Conservation (phyloP, 805 yeast genomes). For the Candida glaebosa region DNA sequence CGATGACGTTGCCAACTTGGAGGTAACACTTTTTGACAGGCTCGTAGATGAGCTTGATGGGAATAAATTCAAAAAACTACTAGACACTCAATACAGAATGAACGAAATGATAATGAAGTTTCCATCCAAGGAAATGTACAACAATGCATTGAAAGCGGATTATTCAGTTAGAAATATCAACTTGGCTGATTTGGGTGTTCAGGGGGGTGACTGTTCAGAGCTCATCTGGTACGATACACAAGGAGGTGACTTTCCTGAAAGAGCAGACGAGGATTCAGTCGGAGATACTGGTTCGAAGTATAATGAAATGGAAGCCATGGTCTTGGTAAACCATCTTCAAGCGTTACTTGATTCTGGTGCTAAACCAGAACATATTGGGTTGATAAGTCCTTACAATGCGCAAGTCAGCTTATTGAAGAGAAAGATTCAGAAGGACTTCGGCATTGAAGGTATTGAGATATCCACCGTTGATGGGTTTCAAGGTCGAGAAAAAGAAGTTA, state of each 20-base stretch:
- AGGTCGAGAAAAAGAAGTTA: conserved; percentile 90
- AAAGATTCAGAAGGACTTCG: conserved; percentile 20
- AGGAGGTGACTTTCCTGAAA: conserved; percentile 79
- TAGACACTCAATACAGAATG: conserved; percentile 87
- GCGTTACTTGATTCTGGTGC: conserved; percentile 54
- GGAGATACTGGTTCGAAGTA: conserved; percentile 52
- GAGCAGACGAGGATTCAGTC: conserved; percentile 25
- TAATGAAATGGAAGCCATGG: conserved; percentile 71
- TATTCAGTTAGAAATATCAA: conserved; percentile 49
- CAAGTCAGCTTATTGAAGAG: conserved; percentile 67
- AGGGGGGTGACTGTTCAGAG: conserved; percentile 51
- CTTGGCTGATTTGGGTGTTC: conserved; percentile 51
- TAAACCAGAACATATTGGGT: conserved; percentile 58
- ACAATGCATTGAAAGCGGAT: conserved; percentile 59
- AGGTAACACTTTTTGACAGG: conserved; percentile 77
- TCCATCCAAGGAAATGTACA: conserved; percentile 66
- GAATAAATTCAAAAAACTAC: conserved; percentile 49
- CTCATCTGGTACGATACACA: conserved; percentile 88
- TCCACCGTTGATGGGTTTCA: conserved; percentile 96
- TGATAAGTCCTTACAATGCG: conserved; percentile 88
- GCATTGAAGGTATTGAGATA: conserved; percentile 52
- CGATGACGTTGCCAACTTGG: conserved; percentile 44
- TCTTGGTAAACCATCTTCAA: conserved; percentile 57
- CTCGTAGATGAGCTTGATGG: conserved; percentile 46
- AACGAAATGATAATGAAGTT: conserved; percentile 72